Conservation (phyloP, 352 stramenopile species). For the Pythium insidiosum region DNA sequence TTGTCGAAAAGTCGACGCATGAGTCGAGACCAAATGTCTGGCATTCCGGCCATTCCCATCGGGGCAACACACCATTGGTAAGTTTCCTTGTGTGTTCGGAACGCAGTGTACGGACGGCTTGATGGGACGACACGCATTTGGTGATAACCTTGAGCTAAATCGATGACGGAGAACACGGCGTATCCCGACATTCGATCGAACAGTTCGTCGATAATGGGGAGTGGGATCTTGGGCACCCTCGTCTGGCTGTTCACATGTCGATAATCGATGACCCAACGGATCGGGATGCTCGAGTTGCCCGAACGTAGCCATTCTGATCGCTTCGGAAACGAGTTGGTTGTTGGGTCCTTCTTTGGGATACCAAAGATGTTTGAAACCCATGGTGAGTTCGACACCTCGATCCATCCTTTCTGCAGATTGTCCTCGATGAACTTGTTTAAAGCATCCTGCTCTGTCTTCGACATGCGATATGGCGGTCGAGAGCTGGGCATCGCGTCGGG, state of each 20-base stretch:
- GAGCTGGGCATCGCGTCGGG: slow-evolving; percentile 5
- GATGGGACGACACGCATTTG: slow-evolving; percentile 11
- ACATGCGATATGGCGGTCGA: slow-evolving; percentile 8
- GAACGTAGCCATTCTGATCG: slow-evolving; percentile 7
- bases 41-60: slow-evolving; percentile 31
- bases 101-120: slow-evolving; percentile 22
- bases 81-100: slow-evolving; percentile 19
- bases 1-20: slow-evolving; percentile 25
- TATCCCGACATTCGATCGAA: slow-evolving; percentile 14
- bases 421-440: slow-evolving; percentile 8
- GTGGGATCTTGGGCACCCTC: slow-evolving; percentile 11
- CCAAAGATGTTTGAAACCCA: slow-evolving; percentile 20
- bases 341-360: slow-evolving; percentile 17
- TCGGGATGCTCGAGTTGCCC: not conserved
- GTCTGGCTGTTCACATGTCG: slow-evolving; percentile 12
- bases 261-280: slow-evolving; percentile 12
- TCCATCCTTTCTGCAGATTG: slow-evolving; percentile 6
- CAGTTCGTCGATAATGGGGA: slow-evolving; percentile 16
- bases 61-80: slow-evolving; percentile 33
- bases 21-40: slow-evolving; percentile 23
- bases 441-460: slow-evolving; percentile 7
- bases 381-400: slow-evolving; percentile 5
- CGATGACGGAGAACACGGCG: slow-evolving; percentile 9
- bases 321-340: slow-evolving; percentile 5
- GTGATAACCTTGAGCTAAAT: slow-evolving; percentile 24